Conservation (phyloP, 2,329 filamentous ascomycete genomes). For the Cercospora sojina region DNA sequence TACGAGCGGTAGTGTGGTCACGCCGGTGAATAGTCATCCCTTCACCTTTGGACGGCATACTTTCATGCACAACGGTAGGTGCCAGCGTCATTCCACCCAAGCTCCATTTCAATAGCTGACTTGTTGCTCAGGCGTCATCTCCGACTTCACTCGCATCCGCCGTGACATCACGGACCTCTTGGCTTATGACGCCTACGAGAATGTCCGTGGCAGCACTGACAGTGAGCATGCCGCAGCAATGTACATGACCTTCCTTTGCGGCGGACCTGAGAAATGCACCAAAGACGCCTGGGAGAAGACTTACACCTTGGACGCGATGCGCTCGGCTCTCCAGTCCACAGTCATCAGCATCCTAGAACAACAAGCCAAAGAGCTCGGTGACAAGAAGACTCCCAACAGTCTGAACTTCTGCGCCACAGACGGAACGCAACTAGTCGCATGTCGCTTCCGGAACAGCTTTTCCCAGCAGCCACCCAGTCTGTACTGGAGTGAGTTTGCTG, state of each 20-base stretch:
- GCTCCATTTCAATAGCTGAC: not conserved
- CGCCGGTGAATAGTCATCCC: conserved; percentile 54
- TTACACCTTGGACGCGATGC: conserved; percentile 46
- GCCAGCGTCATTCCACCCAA: not conserved
- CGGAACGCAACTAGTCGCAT: conserved; percentile 50
- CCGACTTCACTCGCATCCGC: conserved; percentile 48
- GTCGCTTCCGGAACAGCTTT: conserved; percentile 53
- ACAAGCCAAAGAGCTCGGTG: conserved; percentile 41
- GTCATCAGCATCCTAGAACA: conserved; percentile 45
- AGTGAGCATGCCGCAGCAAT: conserved; percentile 52
- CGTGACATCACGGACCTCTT: conserved; percentile 47
- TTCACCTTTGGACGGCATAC: conserved; percentile 55
- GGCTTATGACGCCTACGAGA: conserved; percentile 49
- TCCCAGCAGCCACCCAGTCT: conserved; percentile 52
- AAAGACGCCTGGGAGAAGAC: conserved; percentile 35
- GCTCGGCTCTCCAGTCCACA: conserved; percentile 44
- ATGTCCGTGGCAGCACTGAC: conserved; percentile 53
- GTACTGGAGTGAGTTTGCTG: conserved; percentile 50
- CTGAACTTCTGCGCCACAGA: conserved; percentile 55
- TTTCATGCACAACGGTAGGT: conserved; percentile 53
- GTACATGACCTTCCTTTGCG: conserved; percentile 48
- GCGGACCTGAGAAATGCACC: conserved; percentile 10
- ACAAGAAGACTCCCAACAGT: conserved; percentile 46
- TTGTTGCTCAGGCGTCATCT: conserved; percentile 44
- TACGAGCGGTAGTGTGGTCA: conserved; percentile 50